phyloP scores from a whole-genome alignment of 352 stramenopile genomes.

The Pythium angustatum region DNA sequence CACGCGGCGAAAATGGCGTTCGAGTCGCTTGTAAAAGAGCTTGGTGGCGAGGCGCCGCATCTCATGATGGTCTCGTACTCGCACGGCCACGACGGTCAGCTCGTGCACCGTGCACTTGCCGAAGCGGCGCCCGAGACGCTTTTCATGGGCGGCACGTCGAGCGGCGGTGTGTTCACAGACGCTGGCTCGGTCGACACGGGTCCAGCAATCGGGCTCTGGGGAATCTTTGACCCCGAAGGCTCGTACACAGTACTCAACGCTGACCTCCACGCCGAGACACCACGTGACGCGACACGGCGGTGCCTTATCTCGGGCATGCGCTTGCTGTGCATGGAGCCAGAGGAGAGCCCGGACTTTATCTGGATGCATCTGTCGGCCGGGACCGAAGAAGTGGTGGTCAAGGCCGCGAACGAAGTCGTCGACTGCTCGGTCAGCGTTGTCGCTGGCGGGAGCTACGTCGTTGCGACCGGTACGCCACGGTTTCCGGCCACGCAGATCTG shows the following conservation, averaged over 20 bases:
- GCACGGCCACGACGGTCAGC: slow-evolving; percentile 49
- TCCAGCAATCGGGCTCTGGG: slow-evolving; percentile 68
- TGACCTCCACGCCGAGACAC: slow-evolving; percentile 54
- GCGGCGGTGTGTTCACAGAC: slow-evolving; percentile 61
- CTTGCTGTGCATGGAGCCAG: slow-evolving; percentile 71
- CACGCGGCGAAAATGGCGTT: slow-evolving; percentile 59
- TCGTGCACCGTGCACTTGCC: slow-evolving; percentile 62
- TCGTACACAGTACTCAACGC: slow-evolving; percentile 79
- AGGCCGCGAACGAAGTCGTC: slow-evolving; percentile 69
- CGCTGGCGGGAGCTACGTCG: slow-evolving; percentile 32
- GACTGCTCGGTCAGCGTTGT: slow-evolving; percentile 74
- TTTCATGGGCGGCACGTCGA: slow-evolving; percentile 81
- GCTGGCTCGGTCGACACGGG: slow-evolving; percentile 37
- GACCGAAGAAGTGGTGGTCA: slow-evolving; percentile 67
- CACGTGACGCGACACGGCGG: slow-evolving; percentile 60
- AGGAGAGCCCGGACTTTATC: slow-evolving; percentile 78
- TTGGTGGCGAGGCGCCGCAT: slow-evolving; percentile 64
- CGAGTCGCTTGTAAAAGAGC: slow-evolving; percentile 48
- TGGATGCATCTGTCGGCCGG: slow-evolving; percentile 66
- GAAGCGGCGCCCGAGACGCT: slow-evolving; percentile 69
- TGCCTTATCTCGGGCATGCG: slow-evolving; percentile 68
- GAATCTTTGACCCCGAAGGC: slow-evolving; percentile 81
- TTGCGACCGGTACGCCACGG: slow-evolving; percentile 18
- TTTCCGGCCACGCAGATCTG: slow-evolving; percentile 65
- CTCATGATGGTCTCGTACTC: slow-evolving; percentile 86